Evolutionary conservation across 73 alveolate species (phyloP).

Genomic region (Tetrahymena malaccensis): DNA sequence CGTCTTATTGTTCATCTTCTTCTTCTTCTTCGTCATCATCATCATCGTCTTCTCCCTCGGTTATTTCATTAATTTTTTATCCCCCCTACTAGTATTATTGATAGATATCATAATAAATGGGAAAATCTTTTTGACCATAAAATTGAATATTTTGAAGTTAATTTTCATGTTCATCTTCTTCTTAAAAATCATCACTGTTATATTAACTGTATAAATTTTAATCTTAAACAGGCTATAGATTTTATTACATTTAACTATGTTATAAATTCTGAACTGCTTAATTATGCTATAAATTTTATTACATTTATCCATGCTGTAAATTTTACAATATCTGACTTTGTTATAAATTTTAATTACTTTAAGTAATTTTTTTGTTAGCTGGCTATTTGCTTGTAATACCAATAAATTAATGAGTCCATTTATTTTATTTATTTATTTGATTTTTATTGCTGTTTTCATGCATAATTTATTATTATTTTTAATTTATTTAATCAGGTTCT

Average conservation of each 20-base stretch:
- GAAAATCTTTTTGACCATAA: neutral
- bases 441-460: neutral
- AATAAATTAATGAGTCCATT: neutral
- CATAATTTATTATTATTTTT: neutral
- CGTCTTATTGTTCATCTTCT: neutral
- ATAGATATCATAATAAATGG: neutral
- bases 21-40: neutral
- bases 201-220: neutral
- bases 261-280: no score
- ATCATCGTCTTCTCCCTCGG: neutral
- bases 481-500: neutral
- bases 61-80: neutral
- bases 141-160: no score
- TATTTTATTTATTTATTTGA: no score
- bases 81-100: neutral
- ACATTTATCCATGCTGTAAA: no score
- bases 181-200: neutral
- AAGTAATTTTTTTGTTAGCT: no score
- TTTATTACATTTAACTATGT: no score
- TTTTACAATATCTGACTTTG: no score
- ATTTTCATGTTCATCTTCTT: neutral
- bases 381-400: neutral
- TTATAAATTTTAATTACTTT: no score
- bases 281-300: neutral
- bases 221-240: neutral